Base-by-base conservation (phyloP, 2,329 filamentous ascomycete species). In the Thyridium curvatum region DNA sequence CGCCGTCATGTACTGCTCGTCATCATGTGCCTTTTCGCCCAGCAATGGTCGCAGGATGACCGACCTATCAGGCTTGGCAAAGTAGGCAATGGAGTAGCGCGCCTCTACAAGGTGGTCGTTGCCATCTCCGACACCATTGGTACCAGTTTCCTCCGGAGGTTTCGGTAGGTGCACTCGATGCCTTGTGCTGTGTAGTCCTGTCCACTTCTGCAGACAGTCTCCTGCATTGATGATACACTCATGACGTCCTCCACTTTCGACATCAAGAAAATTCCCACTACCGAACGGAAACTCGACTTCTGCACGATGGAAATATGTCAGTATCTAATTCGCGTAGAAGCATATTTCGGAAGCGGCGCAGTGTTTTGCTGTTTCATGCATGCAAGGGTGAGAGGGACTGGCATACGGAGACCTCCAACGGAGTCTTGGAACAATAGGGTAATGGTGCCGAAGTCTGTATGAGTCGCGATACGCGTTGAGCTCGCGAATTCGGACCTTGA, bases 401-500 rank as follows among this genome's bases (percentile, higher is more conserved):
- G 10, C 21, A 26, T 21, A 35, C 33, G 33, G 7, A 35, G 18
- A 3, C 33, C 33, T 10, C 33, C 33, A 21, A 35, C 33, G 10
- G 17, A n/a, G 17, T 35, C 33, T 16, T 35, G 33, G 12, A 35
- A 35, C 33, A 35, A n/a, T 10, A 35, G 17, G 10, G 33, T 35
- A n/a, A 35, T 35, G 17, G 15, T 35, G 13, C 33, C 33, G n/a
- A 35, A 35, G 33, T 35, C 33, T 13, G 33, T 35, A 35, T 35
- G 33, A 14, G 33, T 21, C 4, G 33, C 33, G 18, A 35, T 35
- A 16, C 33, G 33, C 9, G 33, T 35, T 10, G 33, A 35, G 13
- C 10, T 14, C 14, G 33, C 33, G 33, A 35, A 35, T 8, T 28
- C 33, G 15, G 17, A 14, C 13, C 33, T 17, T 10, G 33, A 17